Base-by-base conservation (phyloP, 73 alveolate species). In the Symbiodinium natans region DNA sequence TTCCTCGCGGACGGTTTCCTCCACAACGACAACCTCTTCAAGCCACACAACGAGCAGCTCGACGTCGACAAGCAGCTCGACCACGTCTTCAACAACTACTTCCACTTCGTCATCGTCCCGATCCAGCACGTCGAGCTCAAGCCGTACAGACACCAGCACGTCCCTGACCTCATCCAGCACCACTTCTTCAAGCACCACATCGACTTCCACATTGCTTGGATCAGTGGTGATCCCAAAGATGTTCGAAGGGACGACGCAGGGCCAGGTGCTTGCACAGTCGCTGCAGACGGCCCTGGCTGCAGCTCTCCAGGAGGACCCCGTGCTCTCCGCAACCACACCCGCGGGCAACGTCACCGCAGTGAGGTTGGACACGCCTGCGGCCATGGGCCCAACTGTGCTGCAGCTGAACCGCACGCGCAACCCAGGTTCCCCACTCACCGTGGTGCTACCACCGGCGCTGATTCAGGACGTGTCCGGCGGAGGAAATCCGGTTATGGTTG, bases 131-230 rank as follows among this genome's bases (percentile, higher is more conserved):
- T 46, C 59, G 25, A 46, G 59, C 59, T 13, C 17, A 34, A 52
- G 83, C 31, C 90, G 23, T 17, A 48, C 71, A 40, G 23, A 13
- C n/a, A 33, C 59, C 59, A 41, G 46, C 77, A 83, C 77, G 9
- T 43, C 92, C 17, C 43, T 31, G 36, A 46, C 93, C 21, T 85
- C 82, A 34, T 33, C 56, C 17, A 42, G 82, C 82, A 48, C 56
- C 21, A 85, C 93, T 1, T 31, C 93, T 46, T 48, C 56, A 36
- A 46, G 71, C 80, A 85, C 83, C 54, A 85, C 93, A 8, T 33
- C 93, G n/a, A 85, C 59, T 6, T 17, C 75, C 34, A 56, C 75
- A 17, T 56, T 56, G 75, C 75, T 56, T 15, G 75, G 75, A 56
- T 13, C 59, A 13, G 59, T 46, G 5, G 59, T 46, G 59, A 13